Conservation (phyloP, 441 rosid species). For the Eutrema salsugineum region DNA sequence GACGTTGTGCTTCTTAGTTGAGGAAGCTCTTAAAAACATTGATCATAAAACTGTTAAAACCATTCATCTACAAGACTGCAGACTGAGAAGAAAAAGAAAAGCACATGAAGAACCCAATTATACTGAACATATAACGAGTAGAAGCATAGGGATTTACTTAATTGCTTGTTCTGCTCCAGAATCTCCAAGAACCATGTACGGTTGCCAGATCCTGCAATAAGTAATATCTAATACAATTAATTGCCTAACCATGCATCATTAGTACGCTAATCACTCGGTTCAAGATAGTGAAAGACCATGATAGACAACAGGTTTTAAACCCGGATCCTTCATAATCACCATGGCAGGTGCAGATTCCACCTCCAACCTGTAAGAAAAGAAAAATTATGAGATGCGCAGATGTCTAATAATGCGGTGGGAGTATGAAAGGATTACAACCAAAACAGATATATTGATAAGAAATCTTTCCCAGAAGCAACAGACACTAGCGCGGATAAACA, state of each 20-base stretch:
- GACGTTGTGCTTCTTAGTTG: slow-evolving; percentile 86
- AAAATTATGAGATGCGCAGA: slow-evolving; percentile 26
- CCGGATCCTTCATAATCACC: slow-evolving; percentile 86
- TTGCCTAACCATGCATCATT: slow-evolving; percentile 22
- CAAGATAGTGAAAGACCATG: slow-evolving; percentile 54
- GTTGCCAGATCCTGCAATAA: slow-evolving; percentile 65
- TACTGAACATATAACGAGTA: slow-evolving; percentile 9
- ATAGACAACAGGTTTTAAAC: slow-evolving; percentile 79
- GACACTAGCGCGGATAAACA: not conserved
- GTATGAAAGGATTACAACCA: not conserved
- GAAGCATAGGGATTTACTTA: slow-evolving; percentile 46
- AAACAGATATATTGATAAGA: not conserved
- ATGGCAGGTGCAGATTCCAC: slow-evolving; percentile 98
- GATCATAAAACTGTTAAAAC: slow-evolving; percentile 13
- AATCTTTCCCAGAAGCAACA: not conserved
- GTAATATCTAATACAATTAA: slow-evolving; percentile 23
- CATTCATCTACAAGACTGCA: slow-evolving; percentile 6
- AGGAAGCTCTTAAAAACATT: slow-evolving; percentile 59
- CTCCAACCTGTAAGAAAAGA: slow-evolving; percentile 64
- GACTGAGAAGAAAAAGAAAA: slow-evolving; percentile 1
- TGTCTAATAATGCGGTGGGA: not conserved
- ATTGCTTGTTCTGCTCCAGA: slow-evolving; percentile 78
- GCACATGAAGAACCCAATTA: slow-evolving; percentile 6
- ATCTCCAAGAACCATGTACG: slow-evolving; percentile 66
- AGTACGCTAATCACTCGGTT: slow-evolving; percentile 20